Evolutionary conservation across 2,329 filamentous ascomycete species (phyloP).

Genomic region (Fusarium sp.): DNA sequence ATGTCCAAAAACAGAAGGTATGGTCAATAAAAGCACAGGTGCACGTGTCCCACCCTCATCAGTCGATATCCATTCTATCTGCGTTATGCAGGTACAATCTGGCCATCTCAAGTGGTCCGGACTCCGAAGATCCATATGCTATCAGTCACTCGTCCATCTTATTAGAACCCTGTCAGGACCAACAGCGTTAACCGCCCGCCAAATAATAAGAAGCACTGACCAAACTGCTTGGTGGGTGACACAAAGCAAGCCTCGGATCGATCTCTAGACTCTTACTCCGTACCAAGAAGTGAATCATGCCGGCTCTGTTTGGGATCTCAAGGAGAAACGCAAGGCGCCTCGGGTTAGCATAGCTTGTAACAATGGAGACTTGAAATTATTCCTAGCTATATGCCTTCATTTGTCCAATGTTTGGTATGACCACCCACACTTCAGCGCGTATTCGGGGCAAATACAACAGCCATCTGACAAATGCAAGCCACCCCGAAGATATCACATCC

Average conservation of each 20-base stretch:
- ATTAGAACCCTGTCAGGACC: conserved; percentile 4
- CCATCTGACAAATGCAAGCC: conserved; percentile 35
- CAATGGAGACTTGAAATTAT: conserved; percentile 8
- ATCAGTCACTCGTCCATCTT: conserved; percentile 15
- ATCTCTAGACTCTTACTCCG: background rate
- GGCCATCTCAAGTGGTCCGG: conserved; percentile 35
- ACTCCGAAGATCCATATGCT: conserved; percentile 36
- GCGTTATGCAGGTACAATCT: conserved; percentile 43
- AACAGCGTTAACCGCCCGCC: conserved; percentile 24
- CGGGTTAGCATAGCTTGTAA: conserved; percentile 4
- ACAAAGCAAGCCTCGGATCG: conserved; percentile 15
- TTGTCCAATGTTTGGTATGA: background rate
- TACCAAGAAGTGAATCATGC: background rate
- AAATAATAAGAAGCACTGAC: conserved; percentile 13
- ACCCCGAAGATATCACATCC: conserved; percentile 25
- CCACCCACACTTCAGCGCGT: conserved; percentile 10
- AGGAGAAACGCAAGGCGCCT: conserved; percentile 33
- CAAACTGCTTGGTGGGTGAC: conserved; percentile 8
- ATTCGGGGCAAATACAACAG: conserved; percentile 23
- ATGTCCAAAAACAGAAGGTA: conserved; percentile 18
- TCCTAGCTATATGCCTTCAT: conserved; percentile 7
- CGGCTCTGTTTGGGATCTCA: conserved; percentile 16
- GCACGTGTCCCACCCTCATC: conserved; percentile 32
- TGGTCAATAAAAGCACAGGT: background rate
- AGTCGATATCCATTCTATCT: conserved; percentile 20